Percentiles rank a stretch among this genome's conserved stretches.
These are phyloP conservation scores for Amauroascus niger DNA, from an alignment of 2,329 filamentous ascomycete species.

Conservation along the genomic window DNA sequence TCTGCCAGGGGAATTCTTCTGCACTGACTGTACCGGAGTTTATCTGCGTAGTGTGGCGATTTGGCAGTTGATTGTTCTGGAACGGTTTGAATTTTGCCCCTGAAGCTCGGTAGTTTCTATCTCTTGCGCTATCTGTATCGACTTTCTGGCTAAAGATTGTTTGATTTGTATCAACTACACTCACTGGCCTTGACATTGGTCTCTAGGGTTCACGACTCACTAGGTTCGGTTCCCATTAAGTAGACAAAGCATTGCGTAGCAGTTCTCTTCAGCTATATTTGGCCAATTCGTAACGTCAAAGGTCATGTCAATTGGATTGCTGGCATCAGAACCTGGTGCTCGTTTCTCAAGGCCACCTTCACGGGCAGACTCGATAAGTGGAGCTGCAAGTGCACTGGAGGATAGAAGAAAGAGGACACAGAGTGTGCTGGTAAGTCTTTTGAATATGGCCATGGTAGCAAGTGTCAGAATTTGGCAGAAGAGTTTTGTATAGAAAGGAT, in stretches of 20 bases:
- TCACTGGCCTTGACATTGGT: neutral
- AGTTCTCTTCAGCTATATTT: neutral
- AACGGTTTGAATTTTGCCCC: neutral
- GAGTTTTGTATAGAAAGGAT: no score
- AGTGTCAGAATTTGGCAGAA: no score
- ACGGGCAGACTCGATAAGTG: no score
- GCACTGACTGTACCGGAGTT: neutral
- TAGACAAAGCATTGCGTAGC: neutral
- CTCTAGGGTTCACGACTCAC: neutral
- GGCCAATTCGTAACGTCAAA: neutral
- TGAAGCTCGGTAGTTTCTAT: neutral
- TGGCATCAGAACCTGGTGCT: no score
- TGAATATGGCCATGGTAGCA: no score
- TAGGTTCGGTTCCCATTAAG: neutral
- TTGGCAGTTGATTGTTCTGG: no score
- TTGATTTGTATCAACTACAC: neutral
- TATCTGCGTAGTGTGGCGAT: no score
- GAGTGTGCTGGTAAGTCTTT: no score
- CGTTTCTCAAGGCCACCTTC: no score
- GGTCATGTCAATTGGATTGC: neutral
- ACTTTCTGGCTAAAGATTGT: neutral
- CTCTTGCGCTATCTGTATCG: neutral
- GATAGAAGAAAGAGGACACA: no score
- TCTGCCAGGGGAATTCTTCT: neutral
- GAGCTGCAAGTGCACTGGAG: no score